Percentiles rank a stretch among this genome's conserved stretches.
Evolutionary conservation across 176 grass and related monocot species (phyloP).

Genomic region (Triticum urartu): DNA sequence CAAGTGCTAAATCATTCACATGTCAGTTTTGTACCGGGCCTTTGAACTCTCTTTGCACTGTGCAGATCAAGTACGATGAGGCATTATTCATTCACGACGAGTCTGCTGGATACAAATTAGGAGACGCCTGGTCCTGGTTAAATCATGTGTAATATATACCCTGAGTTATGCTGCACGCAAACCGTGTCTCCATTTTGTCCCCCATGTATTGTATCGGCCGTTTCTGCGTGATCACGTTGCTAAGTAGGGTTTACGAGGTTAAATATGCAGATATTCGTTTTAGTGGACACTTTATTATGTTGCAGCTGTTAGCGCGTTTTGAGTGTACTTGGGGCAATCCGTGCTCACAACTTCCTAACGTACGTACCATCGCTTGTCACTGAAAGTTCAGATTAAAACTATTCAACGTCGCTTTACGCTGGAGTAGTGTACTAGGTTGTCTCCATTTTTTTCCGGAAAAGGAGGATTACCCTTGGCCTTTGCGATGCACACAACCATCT

Average conservation of each 20-base stretch:
- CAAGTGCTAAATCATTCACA: not conserved
- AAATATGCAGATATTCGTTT: not conserved
- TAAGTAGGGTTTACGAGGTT: not conserved
- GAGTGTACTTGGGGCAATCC: not conserved
- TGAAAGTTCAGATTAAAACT: not conserved
- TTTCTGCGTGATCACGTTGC: not conserved
- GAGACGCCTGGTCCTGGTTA: not conserved
- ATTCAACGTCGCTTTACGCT: not conserved
- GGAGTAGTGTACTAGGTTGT: not conserved
- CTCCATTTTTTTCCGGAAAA: too few relatives aligned
- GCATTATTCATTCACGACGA: constrained; percentile 7
- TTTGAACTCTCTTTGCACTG: not conserved
- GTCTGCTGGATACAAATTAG: not conserved
- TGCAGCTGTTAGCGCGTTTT: not conserved
- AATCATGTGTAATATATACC: constrained; percentile 14
- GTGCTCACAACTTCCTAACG: not conserved
- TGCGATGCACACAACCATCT: too few relatives aligned
- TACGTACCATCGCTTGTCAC: not conserved
- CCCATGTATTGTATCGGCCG: not conserved
- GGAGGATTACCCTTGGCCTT: too few relatives aligned
- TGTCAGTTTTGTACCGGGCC: not conserved
- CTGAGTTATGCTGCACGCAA: not conserved
- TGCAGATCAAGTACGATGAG: constrained; percentile 36
- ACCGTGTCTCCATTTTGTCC: not conserved
- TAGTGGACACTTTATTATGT: constrained; percentile 1